Evolutionary conservation across 208 protist species (phyloP), one percentile per base, ranked within the genome.

Genomic region (Trypanosoma avium): DNA sequence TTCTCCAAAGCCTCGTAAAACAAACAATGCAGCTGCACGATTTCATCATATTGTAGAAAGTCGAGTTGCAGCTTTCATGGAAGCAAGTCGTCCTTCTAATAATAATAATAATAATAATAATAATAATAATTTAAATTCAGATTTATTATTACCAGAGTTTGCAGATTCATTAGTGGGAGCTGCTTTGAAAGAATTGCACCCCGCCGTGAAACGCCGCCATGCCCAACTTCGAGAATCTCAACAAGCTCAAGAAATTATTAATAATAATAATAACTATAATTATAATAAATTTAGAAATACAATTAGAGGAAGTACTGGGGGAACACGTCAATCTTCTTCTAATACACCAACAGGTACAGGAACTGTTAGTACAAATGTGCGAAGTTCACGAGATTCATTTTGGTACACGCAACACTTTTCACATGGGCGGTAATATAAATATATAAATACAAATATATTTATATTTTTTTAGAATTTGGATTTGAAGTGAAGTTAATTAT

Each of bases 81-180:
- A 21, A 15, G 35, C n/a, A 21, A 26, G 8, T 15, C 0, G n/a
- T n/a, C n/a, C n/a, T n/a, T n/a, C n/a, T n/a, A n/a, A n/a, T n/a
- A n/a, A n/a, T n/a, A n/a, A n/a, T n/a, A 38, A 5, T 38, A 10
- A 5, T 10, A 10, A 5, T 38, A 10, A 5, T 38, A 10, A 5
- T 38, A 38, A 10, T 38, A 10, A 5, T 38, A 38, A 5, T 5
- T 13, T 38, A 13, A 5, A 5, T 38, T 5, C 33, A 38, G 10
- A 38, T 38, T 13, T 38, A 10, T 5, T 10, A 38, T 10, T 38
- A 5, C 33, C 33, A 13, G 45, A 43, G 15, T 72, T 72, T 60
- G 67, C 58, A 40, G 67, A 72, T 52, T 72, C 67, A 13, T 21
- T 72, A 3, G 67, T 72, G 10, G 67, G 67, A 19, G 67, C 67